phyloP scores from a whole-genome alignment of 2,329 filamentous ascomycete species.

The Hypoxylon sp. region DNA sequence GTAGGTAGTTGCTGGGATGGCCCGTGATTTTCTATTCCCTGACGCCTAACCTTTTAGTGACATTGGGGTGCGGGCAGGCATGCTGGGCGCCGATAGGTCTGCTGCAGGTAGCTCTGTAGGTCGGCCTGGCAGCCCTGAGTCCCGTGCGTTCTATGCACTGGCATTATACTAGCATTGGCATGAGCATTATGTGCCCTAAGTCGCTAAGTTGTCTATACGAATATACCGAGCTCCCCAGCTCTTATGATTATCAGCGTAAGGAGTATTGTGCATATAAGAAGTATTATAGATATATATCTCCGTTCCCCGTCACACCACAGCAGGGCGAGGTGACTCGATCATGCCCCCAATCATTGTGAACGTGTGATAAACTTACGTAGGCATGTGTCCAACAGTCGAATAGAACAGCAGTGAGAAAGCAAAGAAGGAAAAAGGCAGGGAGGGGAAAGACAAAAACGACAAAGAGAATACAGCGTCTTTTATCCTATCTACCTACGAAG shows the following conservation, averaged over 20 bases:
- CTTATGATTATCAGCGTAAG: no score
- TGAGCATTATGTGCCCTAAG: no score
- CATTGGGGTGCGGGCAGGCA: no score
- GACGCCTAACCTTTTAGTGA: not conserved
- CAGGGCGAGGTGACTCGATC: slow-evolving; percentile 7
- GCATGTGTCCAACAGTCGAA: not conserved
- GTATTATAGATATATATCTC: slow-evolving; percentile 2
- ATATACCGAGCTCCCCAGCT: no score
- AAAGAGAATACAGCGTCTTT: slow-evolving; percentile 2
- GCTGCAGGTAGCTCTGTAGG: no score
- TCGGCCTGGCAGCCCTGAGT: no score
- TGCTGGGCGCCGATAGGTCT: no score
- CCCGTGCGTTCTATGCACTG: no score
- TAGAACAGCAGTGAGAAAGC: not conserved
- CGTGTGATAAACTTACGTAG: slow-evolving; percentile 1
- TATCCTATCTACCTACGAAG: no score
- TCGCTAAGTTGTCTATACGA: no score
- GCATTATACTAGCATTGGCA: no score
- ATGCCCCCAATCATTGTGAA: slow-evolving; percentile 3
- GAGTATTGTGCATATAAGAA: not conserved
- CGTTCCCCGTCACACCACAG: slow-evolving; percentile 11
- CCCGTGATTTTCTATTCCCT: slow-evolving; percentile 11
- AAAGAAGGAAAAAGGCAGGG: not conserved
- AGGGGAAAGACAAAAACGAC: not conserved
- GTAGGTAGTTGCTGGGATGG: not conserved